Evolutionary conservation across 495 filamentous ascomycete species (phyloP), one percentile per base, ranked within the genome.

Genomic region (Neurospora sp.): DNA sequence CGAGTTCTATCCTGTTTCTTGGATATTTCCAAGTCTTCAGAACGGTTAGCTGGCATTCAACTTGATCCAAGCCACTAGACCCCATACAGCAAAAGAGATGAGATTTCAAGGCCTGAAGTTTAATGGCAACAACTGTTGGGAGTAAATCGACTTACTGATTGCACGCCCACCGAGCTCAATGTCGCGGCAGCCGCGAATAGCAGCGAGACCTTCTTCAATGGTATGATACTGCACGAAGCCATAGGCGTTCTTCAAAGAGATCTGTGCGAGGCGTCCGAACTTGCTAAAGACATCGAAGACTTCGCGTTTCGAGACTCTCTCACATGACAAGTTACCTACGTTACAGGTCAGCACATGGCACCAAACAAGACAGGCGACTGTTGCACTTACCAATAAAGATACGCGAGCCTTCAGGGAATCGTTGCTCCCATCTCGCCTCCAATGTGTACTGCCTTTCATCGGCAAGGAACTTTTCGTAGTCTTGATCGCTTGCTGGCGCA

Each of bases 201-300:
- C 94, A 38, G 85, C 83, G 73, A 88, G 84, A 75, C 93, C 96
- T 75, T 93, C 90, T 14, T 83, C 83, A 5, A 89, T 83, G 42
- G 94, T 93, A 71, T 97, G 86, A 74, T 95, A 99, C 79, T 99
- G 96, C 48, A 98, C 94, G 77, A 99, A 99, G 5, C 96, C 96
- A 82, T 97, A 99, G 3, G 94, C 94, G 80, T 94, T 93, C 78
- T 98, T 98, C 78, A 99, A 93, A 3, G 94, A 97, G 46, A 99
- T 93, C 79, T 99, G 96, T 3, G 95, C 95, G 42, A 99, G 83
- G 71, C 90, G 91, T 41, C 96, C 96, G 81, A 94, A 94, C 59
- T 88, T 87, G 78, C 91, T 89, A 77, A 99, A 99, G 18, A 93
- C 86, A 73, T 95, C 91, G 78, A 97, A 98, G 44, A 98, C 87